Evolutionary conservation across 225 moss, liverwort and hornwort genomes (phyloP), one percentile per base, ranked within the genome.

Genomic region (Marchantia paleacea): DNA sequence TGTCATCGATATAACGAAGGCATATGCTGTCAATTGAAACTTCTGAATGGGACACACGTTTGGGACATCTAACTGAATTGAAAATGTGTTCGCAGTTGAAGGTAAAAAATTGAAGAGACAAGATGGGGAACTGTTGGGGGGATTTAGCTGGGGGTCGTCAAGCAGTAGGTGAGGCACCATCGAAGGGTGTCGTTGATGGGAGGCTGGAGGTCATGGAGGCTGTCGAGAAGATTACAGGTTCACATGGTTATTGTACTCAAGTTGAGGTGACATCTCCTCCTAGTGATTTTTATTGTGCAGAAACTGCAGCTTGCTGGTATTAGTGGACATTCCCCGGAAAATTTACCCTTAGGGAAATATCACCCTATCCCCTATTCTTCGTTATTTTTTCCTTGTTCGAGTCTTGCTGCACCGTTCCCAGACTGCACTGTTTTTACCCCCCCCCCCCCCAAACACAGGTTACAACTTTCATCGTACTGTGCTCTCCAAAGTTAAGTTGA

Each of bases 171-270:
- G 89, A 84, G 70, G 84, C 82, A 81, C 86, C 84, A 14, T 68
- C 80, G 3, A 86, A 84, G 66, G 86, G 86, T 65, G 84, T 86
- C 16, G 82, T 89, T 5, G 89, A 89, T 81, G 86, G 83, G 52
- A 84, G 86, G 78, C 77, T 83, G 65, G 89, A 89, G 82, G 82
- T 86, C 52, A 82, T 86, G 85, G 89, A 89, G 75, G 89, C 89
- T 28, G 89, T 89, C n/a, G 86, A 86, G 80, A 83, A 82, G 78
- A 84, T 89, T 75, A 86, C 85, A 75, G 89, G 89, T 82, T 79
- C 84, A 81, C 84, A 82, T 55, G 86, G 86, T 66, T 86, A 82
- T 72, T 84, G 84, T 61, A 84, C 86, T 81, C 89, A 89, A 89
- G 83, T 88, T 85, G 81, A 88, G 88, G 88, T 83, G 83, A 85